Evolutionary conservation across 2,329 filamentous ascomycete genomes (phyloP), one percentile per base, ranked within the genome.

Genomic region (Purpureocillium lavendulum): DNA sequence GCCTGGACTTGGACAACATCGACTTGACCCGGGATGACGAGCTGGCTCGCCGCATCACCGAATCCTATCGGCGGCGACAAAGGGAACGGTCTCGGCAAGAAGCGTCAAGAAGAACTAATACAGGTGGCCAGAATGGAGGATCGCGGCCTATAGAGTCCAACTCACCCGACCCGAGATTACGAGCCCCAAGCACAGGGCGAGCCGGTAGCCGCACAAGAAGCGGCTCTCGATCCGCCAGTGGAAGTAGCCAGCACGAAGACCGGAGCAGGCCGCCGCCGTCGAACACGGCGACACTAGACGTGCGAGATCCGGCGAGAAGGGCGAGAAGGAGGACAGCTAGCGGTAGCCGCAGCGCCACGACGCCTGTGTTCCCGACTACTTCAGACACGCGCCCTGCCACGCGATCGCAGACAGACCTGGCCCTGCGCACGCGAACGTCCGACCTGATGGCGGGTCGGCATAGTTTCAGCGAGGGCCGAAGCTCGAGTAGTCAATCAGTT

Each of bases 1-100:
- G 87, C 14, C 79, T 96, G 35, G 89, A 96, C 55, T 66, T 96
- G 40, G 85, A 92, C 52, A 89, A 89, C 47, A 80, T 96, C 39
- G 88, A 90, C 45, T 71, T 87, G 13, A 77, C 70, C 36, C 85
- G 88, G 52, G 87, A 96, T 55, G 88, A 96, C 53, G 87, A 94
- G 53, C 77, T 97, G 13, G 94, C 86, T 47, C 84, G 90, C 53
- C 80, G 84, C 43, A 95, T 97, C 50, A 89, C 88, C 2, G 86
- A 94, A 53, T 87, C 87, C 2, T 95, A 94, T 54, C 71, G 86
- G 42, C 75, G 86, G 45, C 73, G 87, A 24, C 87, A 94, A 54
- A 75, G 72, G 33, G 78, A 81, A 45, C 66, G 76, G 43, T 57
- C 68, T n/a, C 69, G 74, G 11, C 63, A 65, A 30, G 69, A 74